phyloP scores from a whole-genome alignment of 2,329 filamentous ascomycete species.

The Sporothrix dimorphospora region DNA sequence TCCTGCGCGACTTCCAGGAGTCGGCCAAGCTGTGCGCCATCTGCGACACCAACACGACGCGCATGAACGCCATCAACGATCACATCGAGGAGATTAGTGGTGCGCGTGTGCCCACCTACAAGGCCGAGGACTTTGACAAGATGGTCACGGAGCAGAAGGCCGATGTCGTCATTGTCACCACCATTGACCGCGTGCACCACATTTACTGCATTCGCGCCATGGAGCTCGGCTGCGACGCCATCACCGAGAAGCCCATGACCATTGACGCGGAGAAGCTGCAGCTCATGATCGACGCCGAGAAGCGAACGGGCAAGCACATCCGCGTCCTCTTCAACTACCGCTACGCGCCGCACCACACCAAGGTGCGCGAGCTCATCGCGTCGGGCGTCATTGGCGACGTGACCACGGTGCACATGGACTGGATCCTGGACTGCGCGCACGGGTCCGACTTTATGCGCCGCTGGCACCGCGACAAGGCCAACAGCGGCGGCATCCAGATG shows the following conservation, averaged over 20 bases:
- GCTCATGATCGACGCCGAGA: conserved; percentile 58
- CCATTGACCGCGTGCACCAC: conserved; percentile 65
- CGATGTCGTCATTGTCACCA: conserved; percentile 65
- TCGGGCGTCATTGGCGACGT: conserved; percentile 60
- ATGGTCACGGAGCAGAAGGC: conserved; percentile 62
- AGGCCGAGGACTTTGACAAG: conserved; percentile 57
- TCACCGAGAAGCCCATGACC: conserved; percentile 70
- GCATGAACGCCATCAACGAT: conserved; percentile 59
- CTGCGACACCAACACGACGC: conserved; percentile 64
- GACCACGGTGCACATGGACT: conserved; percentile 64
- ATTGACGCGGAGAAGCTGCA: conserved; percentile 59
- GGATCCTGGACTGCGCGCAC: conserved; percentile 65
- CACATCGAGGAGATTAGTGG: conserved; percentile 53
- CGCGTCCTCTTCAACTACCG: conserved; percentile 67
- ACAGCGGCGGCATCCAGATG: conserved; percentile 62
- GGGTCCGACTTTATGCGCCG: conserved; percentile 66
- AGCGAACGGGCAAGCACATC: conserved; percentile 52
- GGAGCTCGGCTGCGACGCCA: conserved; percentile 61
- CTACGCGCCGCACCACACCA: conserved; percentile 67
- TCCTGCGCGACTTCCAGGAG: conserved; percentile 54
- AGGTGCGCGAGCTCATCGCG: conserved; percentile 57
- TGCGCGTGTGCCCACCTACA: conserved; percentile 55
- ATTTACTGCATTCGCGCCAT: conserved; percentile 62
- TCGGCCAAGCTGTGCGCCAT: conserved; percentile 58
- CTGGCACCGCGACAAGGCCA: conserved; percentile 65